A percentile compares a stretch with the other conserved stretches of the same genome.
Evolutionary conservation across 2,329 filamentous ascomycete species (phyloP).

Genomic region (Aspergillus sp.): DNA sequence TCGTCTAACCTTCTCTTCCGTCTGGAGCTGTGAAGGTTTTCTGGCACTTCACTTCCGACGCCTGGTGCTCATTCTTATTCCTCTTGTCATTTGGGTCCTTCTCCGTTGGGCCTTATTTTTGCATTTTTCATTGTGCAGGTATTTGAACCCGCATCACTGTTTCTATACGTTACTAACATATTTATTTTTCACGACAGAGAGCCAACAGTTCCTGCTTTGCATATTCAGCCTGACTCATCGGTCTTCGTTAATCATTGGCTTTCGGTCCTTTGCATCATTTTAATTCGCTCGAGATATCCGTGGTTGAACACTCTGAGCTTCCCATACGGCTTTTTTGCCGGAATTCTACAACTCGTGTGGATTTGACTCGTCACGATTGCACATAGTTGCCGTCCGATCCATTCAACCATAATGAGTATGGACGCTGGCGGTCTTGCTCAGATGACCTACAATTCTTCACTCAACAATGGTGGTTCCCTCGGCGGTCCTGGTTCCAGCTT

Average conservation of each 20-base stretch:
- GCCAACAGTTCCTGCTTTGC: conserved; percentile 3
- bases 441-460: conserved; percentile 83
- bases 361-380: conserved; percentile 11
- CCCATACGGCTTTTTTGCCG: not conserved
- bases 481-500: conserved; percentile 71
- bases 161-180: not conserved
- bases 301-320: conserved; percentile 16
- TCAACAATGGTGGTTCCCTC: conserved; percentile 57
- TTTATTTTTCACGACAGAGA: not conserved
- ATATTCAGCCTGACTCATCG: conserved; percentile 5
- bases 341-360: conserved; percentile 7
- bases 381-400: conserved; percentile 19
- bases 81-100: conserved; percentile 2
- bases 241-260: conserved; percentile 8
- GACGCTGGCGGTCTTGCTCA: conserved; percentile 99
- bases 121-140: conserved; percentile 10
- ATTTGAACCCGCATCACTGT: not conserved
- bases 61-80: conserved; percentile 2
- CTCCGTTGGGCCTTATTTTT: conserved; percentile 5
- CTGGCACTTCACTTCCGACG: conserved; percentile 2
- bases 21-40: conserved; percentile 8
- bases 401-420: conserved; percentile 42
- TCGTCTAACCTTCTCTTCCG: conserved; percentile 8
- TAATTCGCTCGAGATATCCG: conserved; percentile 18
- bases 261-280: conserved; percentile 18